Evolutionary conservation across 2,329 filamentous ascomycete genomes (phyloP).

Genomic region (Monilinia fructigena): DNA sequence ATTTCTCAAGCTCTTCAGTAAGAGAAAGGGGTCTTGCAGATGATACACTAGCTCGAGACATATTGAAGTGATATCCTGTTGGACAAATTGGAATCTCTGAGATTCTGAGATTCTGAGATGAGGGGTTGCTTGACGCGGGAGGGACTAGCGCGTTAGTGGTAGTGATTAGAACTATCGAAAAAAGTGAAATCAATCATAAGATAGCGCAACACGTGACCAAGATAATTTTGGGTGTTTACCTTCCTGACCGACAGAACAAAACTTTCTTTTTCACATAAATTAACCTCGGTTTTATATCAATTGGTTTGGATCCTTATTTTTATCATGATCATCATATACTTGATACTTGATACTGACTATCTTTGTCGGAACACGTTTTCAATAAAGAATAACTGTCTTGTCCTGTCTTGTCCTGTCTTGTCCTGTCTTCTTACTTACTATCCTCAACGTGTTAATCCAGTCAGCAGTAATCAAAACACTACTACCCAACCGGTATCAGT

Average conservation of each 20-base stretch:
- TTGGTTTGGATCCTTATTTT: background rate
- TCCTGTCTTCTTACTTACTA: background rate
- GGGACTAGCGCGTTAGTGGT: constrained; percentile 8
- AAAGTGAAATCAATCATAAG: background rate
- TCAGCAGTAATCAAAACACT: background rate
- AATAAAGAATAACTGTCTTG: background rate
- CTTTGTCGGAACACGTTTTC: background rate
- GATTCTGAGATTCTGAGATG: background rate
- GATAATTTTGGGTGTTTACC: background rate
- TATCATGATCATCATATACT: background rate
- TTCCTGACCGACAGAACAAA: too few relatives aligned
- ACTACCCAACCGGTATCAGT: too few relatives aligned
- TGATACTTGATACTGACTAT: too few relatives aligned
- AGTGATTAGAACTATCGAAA: background rate
- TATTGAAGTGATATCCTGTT: constrained; percentile 13
- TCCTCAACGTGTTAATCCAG: background rate
- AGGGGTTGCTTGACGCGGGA: constrained; percentile 12
- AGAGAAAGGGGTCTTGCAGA: constrained; percentile 64
- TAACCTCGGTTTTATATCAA: background rate
- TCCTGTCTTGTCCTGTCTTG: too few relatives aligned
- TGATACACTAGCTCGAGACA: constrained; percentile 41
- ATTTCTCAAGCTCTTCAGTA: constrained; percentile 90
- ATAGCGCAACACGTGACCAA: constrained; percentile 8
- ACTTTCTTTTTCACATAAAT: background rate
- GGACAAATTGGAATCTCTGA: constrained; percentile 4